Percentiles rank a stretch among this genome's conserved stretches.
Conservation (phyloP, 805 yeast species). For the Yarrowia sp. region DNA sequence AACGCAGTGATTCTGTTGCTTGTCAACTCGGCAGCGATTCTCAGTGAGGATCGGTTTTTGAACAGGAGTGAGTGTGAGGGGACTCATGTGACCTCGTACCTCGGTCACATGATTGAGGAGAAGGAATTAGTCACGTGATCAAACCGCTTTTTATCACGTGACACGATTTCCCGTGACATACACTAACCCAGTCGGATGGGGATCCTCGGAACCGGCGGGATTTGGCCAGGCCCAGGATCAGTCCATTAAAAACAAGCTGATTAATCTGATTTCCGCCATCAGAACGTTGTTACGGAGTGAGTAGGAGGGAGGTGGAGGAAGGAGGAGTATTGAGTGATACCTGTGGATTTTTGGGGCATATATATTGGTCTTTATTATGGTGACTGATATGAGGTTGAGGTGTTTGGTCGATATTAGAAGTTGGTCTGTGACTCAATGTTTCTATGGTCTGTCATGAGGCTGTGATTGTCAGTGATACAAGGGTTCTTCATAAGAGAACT, state of each 20-base stretch:
- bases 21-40: slow-evolving; percentile 76
- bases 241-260: slow-evolving; percentile 63
- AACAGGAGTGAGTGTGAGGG: slow-evolving; percentile 58
- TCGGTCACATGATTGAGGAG: neutral
- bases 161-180: no score
- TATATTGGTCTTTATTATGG: no score
- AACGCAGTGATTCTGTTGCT: slow-evolving; percentile 53
- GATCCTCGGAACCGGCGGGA: slow-evolving; percentile 52
- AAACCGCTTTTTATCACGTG: neutral
- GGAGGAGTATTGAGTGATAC: neutral
- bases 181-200: slow-evolving; percentile 55
- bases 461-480: no score
- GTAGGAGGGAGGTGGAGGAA: slow-evolving; percentile 44
- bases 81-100: neutral
- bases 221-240: slow-evolving; percentile 55
- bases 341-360: no score
- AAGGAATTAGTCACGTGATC: neutral
- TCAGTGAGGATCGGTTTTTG: slow-evolving; percentile 80
- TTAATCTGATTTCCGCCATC: slow-evolving; percentile 73
- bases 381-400: no score
- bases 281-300: slow-evolving; percentile 74
- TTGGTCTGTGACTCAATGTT: no score
- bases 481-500: no score
- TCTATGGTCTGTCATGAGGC: no score
- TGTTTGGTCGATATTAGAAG: no score